Evolutionary conservation across 2,329 filamentous ascomycete species (phyloP).

Genomic region (Pseudopyrenochaeta lycopersici): DNA sequence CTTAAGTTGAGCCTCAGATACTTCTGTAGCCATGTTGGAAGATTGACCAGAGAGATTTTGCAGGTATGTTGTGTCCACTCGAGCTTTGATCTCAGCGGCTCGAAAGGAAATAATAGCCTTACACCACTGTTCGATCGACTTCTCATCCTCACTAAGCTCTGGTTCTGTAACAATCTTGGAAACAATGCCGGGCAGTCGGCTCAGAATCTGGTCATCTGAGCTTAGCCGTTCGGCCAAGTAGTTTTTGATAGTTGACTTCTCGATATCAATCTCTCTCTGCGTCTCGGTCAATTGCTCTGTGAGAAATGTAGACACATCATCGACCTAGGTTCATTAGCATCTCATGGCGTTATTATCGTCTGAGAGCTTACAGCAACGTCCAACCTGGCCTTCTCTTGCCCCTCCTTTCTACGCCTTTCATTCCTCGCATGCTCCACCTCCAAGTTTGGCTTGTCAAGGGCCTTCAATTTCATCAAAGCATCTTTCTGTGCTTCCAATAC

Average conservation of each 20-base stretch:
- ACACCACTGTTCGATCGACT: constrained; percentile 65
- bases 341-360: not conserved
- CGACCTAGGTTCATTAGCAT: constrained; percentile 23
- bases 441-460: constrained; percentile 55
- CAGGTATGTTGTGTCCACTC: constrained; percentile 64
- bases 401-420: constrained; percentile 48
- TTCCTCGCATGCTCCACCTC: constrained; percentile 49
- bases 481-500: constrained; percentile 69
- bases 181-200: constrained; percentile 72
- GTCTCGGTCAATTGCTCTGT: constrained; percentile 48
- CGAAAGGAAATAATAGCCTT: constrained; percentile 52
- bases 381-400: constrained; percentile 53
- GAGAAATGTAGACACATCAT: constrained; percentile 40
- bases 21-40: constrained; percentile 12
- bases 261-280: constrained; percentile 60
- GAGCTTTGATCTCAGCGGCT: constrained; percentile 52
- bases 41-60: constrained; percentile 39
- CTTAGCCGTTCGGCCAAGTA: constrained; percentile 62
- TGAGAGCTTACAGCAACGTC: constrained; percentile 44
- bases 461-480: constrained; percentile 64
- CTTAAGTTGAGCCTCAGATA: constrained; percentile 54
- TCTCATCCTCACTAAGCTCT: constrained; percentile 61
- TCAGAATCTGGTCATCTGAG: constrained; percentile 72
- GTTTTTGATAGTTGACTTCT: constrained; percentile 57
- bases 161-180: constrained; percentile 63